Conservation (phyloP, 2,329 filamentous ascomycete genomes). For the Cytospora piceicola region DNA sequence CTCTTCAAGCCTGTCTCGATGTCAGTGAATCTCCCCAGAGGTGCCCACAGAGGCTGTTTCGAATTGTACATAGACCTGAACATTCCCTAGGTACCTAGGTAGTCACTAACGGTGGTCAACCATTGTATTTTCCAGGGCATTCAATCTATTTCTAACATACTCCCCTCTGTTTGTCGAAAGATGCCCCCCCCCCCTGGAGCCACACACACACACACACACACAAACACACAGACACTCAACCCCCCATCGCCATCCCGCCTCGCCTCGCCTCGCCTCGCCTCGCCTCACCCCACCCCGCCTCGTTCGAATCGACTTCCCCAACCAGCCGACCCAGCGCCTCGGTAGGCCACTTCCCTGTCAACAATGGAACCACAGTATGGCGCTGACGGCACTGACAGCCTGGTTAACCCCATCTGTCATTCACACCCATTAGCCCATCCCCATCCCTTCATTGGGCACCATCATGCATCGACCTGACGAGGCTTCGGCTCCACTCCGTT, state of each 20-base stretch:
- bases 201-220: not conserved
- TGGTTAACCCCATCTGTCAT: too few relatives aligned
- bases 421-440: not conserved
- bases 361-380: conserved; percentile 17
- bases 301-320: not conserved
- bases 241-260: not conserved
- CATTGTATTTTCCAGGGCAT: too few relatives aligned
- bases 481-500: not conserved
- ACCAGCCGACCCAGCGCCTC: conserved; percentile 3
- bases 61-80: too few relatives aligned
- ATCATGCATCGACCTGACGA: not conserved
- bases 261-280: not conserved
- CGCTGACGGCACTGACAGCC: conserved; percentile 2
- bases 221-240: too few relatives aligned
- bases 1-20: too few relatives aligned
- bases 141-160: not conserved
- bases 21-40: too few relatives aligned
- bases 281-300: not conserved
- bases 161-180: not conserved
- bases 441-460: not conserved
- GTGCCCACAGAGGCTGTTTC: too few relatives aligned
- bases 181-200: not conserved
- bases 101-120: too few relatives aligned
- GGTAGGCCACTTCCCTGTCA: conserved; percentile 24
- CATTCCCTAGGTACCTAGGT: too few relatives aligned